Base-by-base conservation (phyloP, 345 rosid genomes). In the Angophora floribunda region DNA sequence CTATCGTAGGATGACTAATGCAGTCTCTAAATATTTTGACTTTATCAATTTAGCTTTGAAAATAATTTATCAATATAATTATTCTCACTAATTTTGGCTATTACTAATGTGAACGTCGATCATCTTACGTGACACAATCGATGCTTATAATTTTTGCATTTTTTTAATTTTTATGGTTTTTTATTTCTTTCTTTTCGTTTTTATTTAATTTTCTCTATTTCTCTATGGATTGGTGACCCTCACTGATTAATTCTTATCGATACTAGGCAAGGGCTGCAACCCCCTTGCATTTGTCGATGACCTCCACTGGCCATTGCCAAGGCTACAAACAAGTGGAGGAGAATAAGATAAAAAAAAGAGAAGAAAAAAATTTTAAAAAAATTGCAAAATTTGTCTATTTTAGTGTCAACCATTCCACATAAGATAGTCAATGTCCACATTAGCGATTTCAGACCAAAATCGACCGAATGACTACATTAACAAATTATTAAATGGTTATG, bases 351-450 rank as follows among this genome's bases (percentile, higher is more conserved):
- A 57, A 9, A 57, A 1, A 57, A 24, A 15, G 21, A 15, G 30
- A 65, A 14, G 9, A 30, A 30, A 15, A 14, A 14, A 2, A 30
- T 65, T 7, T 30, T 15, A 30, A 36, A 36, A 36, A 36, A 65
- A 65, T 7, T 7, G 9, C 17, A 65, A 65, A 65, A 65, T 14
- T n/a, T 65, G 6, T 65, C 5, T 9, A 30, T 6, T 7, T 15
- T 13, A 30, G 7, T 30, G 1, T 30, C 10, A 8, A 4, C 16
- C 6, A 30, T 4, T 6, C 11, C 44, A 30, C 3, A 16, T 65
- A 65, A 0, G 21, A 65, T 4, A 1, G 4, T 6, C 2, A 15
- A 3, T 21, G 7, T 36, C 7, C 12, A 36, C 1, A 4, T 36
- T 17, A 36, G 13, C 16, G 9, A 65, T 65, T 65, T 65, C 7